Percentiles rank a stretch among this genome's conserved stretches.
These are phyloP conservation scores for Aspergillus ellipticus DNA, from an alignment of 495 filamentous ascomycete genomes.

Conservation along the genomic window DNA sequence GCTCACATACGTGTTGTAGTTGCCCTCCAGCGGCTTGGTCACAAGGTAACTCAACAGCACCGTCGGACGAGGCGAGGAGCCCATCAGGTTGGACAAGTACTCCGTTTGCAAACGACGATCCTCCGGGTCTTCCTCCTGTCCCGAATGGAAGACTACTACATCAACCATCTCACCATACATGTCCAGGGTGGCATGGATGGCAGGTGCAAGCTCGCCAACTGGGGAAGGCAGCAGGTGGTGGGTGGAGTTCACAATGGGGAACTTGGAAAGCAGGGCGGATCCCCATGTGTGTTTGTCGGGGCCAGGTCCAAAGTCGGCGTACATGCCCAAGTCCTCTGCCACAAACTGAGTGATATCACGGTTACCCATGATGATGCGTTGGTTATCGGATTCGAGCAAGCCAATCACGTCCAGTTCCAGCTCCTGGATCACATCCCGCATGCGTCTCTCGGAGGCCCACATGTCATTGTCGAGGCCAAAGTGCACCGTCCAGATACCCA, in stretches of 20 bases:
- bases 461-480: constrained; percentile 98
- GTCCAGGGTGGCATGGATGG: constrained; percentile 92
- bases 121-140: constrained; percentile 95
- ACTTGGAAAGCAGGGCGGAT: constrained; percentile 86
- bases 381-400: constrained; percentile 87
- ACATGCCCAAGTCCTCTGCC: constrained; percentile 96
- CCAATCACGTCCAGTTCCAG: constrained; percentile 93
- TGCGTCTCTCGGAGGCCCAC: constrained; percentile 94
- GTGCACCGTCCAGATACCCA: constrained; percentile 99
- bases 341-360: constrained; percentile 94
- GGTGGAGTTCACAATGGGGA: constrained; percentile 95
- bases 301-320: constrained; percentile 94
- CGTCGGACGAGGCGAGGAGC: constrained; percentile 69
- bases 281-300: constrained; percentile 99
- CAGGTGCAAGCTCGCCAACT: constrained; percentile 90
- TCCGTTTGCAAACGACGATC: constrained; percentile 85
- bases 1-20: constrained; percentile 96
- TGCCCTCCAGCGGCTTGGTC: constrained; percentile 83
- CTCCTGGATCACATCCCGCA: constrained; percentile 88
- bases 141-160: constrained; percentile 97
- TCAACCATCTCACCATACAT: constrained; percentile 88
- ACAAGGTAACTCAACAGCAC: constrained; percentile 91
- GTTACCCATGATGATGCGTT: constrained; percentile 99
- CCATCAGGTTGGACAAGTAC: constrained; percentile 88
- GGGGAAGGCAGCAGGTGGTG: constrained; percentile 93